Conservation (phyloP, 2,329 filamentous ascomycete species). For the Fusarium phyllophilum region DNA sequence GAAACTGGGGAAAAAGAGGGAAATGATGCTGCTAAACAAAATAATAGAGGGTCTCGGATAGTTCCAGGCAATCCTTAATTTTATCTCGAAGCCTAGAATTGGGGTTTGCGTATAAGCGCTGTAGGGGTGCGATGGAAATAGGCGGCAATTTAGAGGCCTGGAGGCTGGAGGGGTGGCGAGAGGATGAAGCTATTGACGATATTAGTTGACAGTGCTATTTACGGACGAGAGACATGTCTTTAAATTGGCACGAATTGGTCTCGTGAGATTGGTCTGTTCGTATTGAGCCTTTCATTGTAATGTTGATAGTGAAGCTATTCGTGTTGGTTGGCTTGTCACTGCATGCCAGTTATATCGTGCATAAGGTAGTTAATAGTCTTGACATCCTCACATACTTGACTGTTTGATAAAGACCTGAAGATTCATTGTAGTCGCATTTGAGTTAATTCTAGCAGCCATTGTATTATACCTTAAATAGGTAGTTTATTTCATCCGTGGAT, state of each 20-base stretch:
- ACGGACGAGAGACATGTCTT: not conserved
- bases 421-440: not conserved
- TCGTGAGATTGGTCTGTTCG: not conserved
- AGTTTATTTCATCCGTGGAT: not conserved
- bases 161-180: not conserved
- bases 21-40: not conserved
- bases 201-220: not conserved
- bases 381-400: too few relatives aligned
- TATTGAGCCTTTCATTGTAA: not conserved
- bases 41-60: not conserved
- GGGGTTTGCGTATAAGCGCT: not conserved
- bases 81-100: slow-evolving; percentile 14
- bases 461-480: not conserved
- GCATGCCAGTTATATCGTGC: too few relatives aligned
- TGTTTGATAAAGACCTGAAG: not conserved
- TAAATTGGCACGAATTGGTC: not conserved
- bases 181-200: not conserved
- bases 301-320: not conserved
- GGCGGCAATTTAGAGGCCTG: slow-evolving; percentile 2
- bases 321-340: not conserved
- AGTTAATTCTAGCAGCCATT: not conserved
- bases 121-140: not conserved
- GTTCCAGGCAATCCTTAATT: not conserved
- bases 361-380: too few relatives aligned
- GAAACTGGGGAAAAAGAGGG: not conserved